These are phyloP conservation scores for Trypanosoma congolense DNA, from an alignment of 208 protist species.

Conservation along the genomic window DNA sequence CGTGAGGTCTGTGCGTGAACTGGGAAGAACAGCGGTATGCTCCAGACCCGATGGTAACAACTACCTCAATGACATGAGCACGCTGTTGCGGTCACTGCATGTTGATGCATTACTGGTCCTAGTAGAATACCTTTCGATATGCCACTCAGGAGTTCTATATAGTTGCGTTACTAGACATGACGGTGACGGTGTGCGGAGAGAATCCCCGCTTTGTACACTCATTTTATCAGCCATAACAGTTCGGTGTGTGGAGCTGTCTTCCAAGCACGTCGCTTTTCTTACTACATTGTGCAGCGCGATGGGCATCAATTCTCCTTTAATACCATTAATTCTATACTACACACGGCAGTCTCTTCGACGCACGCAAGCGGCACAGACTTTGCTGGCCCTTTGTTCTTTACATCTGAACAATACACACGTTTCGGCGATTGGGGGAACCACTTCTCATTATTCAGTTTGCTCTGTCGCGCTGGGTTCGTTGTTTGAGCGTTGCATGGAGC, in stretches of 20 bases:
- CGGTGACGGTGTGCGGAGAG: neutral
- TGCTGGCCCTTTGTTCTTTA: slow-evolving; percentile 2
- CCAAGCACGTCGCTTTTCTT: slow-evolving; percentile 33
- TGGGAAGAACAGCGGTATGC: neutral
- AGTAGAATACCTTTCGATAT: slow-evolving; percentile 27
- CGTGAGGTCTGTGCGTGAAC: slow-evolving; percentile 6
- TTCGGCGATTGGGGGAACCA: neutral
- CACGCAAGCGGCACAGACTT: slow-evolving; percentile 17
- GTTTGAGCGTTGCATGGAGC: slow-evolving; percentile 24
- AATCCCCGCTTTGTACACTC: slow-evolving; percentile 9
- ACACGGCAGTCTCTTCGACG: slow-evolving; percentile 17
- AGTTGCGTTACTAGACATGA: neutral
- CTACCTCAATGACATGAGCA: neutral
- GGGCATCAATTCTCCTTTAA: slow-evolving; percentile 2
- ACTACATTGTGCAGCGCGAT: slow-evolving; percentile 13
- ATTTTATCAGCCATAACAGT: slow-evolving; percentile 10
- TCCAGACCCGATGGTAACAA: neutral
- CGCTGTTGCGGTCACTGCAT: slow-evolving; percentile 18
- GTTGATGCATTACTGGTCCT: slow-evolving; percentile 42
- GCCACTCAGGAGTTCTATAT: slow-evolving; percentile 9
- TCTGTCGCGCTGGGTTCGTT: slow-evolving; percentile 12
- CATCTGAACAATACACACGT: neutral
- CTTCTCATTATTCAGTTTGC: neutral
- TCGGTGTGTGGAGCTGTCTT: slow-evolving; percentile 23
- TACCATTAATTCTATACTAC: slow-evolving; percentile 16